A percentile compares a stretch with the other conserved stretches of the same genome.
phyloP scores from a whole-genome alignment of 2,329 filamentous ascomycete species.

The Colletotrichum cereale region DNA sequence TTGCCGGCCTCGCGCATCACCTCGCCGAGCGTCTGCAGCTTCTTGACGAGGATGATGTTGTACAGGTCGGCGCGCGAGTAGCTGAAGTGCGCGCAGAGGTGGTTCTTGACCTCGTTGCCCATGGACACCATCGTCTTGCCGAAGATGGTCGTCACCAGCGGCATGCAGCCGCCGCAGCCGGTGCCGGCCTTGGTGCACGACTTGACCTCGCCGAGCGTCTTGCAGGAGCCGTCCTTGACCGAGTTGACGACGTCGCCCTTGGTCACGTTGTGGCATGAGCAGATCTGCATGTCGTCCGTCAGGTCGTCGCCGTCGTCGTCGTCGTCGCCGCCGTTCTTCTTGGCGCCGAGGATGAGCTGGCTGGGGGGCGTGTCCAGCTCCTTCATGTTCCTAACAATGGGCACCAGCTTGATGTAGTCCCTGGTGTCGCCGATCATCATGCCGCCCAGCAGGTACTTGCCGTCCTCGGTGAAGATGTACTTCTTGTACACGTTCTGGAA shows the following conservation, averaged over 20 bases:
- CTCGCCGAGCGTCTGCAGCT: slow-evolving; percentile 76
- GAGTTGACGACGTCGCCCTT: slow-evolving; percentile 82
- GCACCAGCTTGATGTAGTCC: slow-evolving; percentile 90
- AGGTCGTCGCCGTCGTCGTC: slow-evolving; percentile 83
- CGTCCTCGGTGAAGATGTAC: slow-evolving; percentile 89
- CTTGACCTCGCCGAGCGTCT: slow-evolving; percentile 85
- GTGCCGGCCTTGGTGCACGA: slow-evolving; percentile 92
- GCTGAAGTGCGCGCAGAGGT: slow-evolving; percentile 86
- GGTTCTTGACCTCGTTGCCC: slow-evolving; percentile 89
- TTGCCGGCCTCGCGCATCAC: slow-evolving; percentile 85
- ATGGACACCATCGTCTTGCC: slow-evolving; percentile 87
- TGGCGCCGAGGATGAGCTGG: slow-evolving; percentile 85
- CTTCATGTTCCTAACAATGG: slow-evolving; percentile 88
- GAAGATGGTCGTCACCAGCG: slow-evolving; percentile 89
- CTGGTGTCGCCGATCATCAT: slow-evolving; percentile 97
- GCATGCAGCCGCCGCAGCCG: slow-evolving; percentile 91
- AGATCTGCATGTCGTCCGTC: slow-evolving; percentile 88
- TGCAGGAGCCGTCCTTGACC: slow-evolving; percentile 84
- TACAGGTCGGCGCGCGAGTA: slow-evolving; percentile 90
- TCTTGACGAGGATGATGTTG: slow-evolving; percentile 87
- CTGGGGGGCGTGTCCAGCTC: slow-evolving; percentile 81
- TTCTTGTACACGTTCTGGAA: slow-evolving; percentile 94
- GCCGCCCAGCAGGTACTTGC: slow-evolving; percentile 90
- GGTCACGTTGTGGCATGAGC: slow-evolving; percentile 92
- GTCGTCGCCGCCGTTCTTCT: slow-evolving; percentile 78